A percentile compares a stretch with the other conserved stretches of the same genome.
Conservation (phyloP, 495 filamentous ascomycete species). For the Penicillium malachiteum region DNA sequence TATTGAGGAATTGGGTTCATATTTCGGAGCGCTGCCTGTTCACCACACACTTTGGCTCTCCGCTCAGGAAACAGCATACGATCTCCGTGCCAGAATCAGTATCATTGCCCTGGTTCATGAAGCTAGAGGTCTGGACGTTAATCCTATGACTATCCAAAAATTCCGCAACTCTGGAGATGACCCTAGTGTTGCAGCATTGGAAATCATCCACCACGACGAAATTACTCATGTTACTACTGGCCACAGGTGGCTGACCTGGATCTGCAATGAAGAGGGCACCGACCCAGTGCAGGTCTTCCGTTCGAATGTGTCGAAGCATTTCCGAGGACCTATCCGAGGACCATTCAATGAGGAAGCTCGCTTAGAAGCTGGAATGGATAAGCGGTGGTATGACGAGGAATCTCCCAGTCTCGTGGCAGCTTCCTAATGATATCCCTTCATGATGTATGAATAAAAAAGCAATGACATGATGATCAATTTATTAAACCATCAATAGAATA, state of each 20-base stretch:
- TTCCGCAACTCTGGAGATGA: slow-evolving; percentile 46
- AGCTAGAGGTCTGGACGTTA: slow-evolving; percentile 52
- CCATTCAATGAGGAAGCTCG: slow-evolving; percentile 53
- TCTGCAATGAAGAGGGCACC: slow-evolving; percentile 49
- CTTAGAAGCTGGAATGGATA: slow-evolving; percentile 49
- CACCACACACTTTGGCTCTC: slow-evolving; percentile 54
- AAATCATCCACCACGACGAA: slow-evolving; percentile 54
- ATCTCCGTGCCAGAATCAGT: slow-evolving; percentile 51
- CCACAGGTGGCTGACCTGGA: slow-evolving; percentile 54
- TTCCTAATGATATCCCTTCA: slow-evolving; percentile 13
- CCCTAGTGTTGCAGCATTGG: slow-evolving; percentile 46
- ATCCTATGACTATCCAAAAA: slow-evolving; percentile 54
- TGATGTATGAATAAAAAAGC: slow-evolving; percentile 13
- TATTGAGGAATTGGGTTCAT: slow-evolving; percentile 49
- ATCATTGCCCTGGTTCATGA: slow-evolving; percentile 55
- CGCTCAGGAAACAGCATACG: slow-evolving; percentile 44
- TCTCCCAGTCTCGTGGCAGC: slow-evolving; percentile 10
- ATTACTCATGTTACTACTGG: slow-evolving; percentile 57
- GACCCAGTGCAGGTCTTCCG: slow-evolving; percentile 54
- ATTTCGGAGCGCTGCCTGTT: slow-evolving; percentile 51
- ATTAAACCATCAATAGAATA: background rate
- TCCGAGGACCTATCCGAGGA: slow-evolving; percentile 44
- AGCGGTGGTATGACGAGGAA: slow-evolving; percentile 43
- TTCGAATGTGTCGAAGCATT: slow-evolving; percentile 47
- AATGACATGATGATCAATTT: background rate